A percentile compares a stretch with the other conserved stretches of the same genome.
Conservation (phyloP, 495 filamentous ascomycete species). For the Xylaria acuta region DNA sequence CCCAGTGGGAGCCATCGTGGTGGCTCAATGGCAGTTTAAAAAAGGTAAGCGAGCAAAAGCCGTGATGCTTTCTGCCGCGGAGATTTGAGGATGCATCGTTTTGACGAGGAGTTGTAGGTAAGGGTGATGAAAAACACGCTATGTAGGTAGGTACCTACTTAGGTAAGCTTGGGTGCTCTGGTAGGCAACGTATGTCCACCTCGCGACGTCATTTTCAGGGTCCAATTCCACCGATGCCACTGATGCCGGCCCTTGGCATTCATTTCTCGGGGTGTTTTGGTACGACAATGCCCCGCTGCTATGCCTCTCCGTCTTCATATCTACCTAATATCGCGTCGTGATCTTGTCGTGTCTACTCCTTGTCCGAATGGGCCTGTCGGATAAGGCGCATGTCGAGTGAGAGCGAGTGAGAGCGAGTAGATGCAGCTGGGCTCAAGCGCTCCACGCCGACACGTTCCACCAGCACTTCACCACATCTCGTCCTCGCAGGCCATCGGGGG, state of each 20-base stretch:
- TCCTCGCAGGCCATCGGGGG: background rate
- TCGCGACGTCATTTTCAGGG: slow-evolving; percentile 25
- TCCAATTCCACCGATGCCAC: background rate
- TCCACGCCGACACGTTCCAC: slow-evolving; percentile 8
- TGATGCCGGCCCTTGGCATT: background rate
- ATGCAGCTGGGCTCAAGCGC: background rate
- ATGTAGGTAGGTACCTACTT: too few relatives aligned
- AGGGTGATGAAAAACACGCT: background rate
- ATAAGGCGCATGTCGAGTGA: slow-evolving; percentile 3
- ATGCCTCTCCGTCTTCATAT: background rate
- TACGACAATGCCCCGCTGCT: background rate
- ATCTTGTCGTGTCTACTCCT: background rate
- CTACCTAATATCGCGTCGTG: background rate
- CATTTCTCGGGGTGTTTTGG: background rate
- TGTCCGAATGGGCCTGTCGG: background rate
- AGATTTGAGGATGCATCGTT: slow-evolving; percentile 48
- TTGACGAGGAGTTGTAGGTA: slow-evolving; percentile 13
- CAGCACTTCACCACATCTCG: background rate
- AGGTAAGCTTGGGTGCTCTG: background rate
- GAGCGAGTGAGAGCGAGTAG: background rate
- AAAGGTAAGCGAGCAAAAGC: slow-evolving; percentile 4
- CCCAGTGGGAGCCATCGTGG: slow-evolving; percentile 37
- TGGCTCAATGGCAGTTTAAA: slow-evolving; percentile 33
- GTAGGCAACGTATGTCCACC: background rate
- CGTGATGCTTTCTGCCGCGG: slow-evolving; percentile 56